Evolutionary conservation across 2,329 filamentous ascomycete genomes (phyloP), one percentile per base, ranked within the genome.

Genomic region (Aspergillus amoenus): DNA sequence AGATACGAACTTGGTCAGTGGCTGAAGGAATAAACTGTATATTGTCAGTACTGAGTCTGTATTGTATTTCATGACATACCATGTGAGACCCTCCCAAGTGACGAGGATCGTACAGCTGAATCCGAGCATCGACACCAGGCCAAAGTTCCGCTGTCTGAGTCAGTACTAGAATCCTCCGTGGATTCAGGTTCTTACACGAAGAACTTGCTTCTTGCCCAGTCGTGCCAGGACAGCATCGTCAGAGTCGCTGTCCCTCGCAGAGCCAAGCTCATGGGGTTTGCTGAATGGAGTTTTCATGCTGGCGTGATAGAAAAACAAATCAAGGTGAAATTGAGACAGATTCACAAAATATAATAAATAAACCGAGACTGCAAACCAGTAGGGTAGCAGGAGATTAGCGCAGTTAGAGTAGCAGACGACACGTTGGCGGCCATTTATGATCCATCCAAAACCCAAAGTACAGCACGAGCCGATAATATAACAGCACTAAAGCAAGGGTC

Each of bases 91-190:
- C 40, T 66, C 64, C 63, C 64, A 65, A 2, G 64, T 66, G 5
- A 49, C 56, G 9, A 64, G 57, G 48, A 66, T 66, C 2, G 63
- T 65, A 41, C 63, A 65, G 43, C 64, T 66, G 43, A 66, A 65
- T 1, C 63, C 61, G 17, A 66, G 51, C 27, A 63, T 56, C 2
- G 64, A 64, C 1, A 65, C 51, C 11, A 63, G 60, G 1, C 63
- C 59, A 44, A 65, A 65, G 21, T 58, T 66, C 18, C 64, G 62
- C 63, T 66, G 58, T 15, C 22, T 22, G 12, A 45, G 24, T 11
- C 2, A 43, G 46, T 5, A 15, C 17, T 12, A 18, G 21, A 24
- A 17, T 15, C 24, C 21, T 8, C 12, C 37, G 17, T 44, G 1
- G 54, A 45, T 13, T 18, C 5, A 7, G 8, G 3, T 22, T 15